Evolutionary conservation across 75 land plant species (phyloP).

Genomic region (Adiantum capillusveneris): DNA sequence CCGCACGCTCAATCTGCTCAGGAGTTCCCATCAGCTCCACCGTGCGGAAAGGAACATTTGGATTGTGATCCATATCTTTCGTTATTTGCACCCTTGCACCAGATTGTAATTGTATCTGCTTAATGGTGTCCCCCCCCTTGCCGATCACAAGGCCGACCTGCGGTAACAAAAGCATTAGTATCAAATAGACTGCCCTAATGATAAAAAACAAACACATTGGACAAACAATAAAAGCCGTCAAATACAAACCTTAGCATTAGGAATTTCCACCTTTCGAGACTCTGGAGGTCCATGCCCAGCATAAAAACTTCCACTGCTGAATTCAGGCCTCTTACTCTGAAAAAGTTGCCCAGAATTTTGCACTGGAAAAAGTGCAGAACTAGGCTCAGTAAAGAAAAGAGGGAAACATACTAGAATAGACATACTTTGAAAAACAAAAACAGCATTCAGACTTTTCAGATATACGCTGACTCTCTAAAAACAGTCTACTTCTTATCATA

Average conservation of each 20-base stretch:
- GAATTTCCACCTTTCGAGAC: conserved; percentile 75
- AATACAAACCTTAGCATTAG: conserved; percentile 62
- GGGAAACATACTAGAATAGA: no score
- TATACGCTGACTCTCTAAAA: no score
- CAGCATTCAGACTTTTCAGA: no score
- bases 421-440: no score
- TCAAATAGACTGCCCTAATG: no score
- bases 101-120: conserved; percentile 73
- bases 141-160: conserved; percentile 99
- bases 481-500: no score
- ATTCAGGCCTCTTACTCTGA: not conserved
- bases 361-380: not conserved
- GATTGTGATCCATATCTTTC: conserved; percentile 85
- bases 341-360: not conserved
- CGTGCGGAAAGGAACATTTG: conserved; percentile 46
- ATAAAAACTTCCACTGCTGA: not conserved
- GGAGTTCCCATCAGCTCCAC: conserved; percentile 81
- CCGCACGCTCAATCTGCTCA: conserved; percentile 79
- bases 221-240: no score
- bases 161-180: not conserved
- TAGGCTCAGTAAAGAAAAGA: no score
- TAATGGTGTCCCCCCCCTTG: conserved; percentile 92
- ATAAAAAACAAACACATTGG: no score
- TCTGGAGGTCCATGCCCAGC: conserved; percentile 6
- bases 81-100: conserved; percentile 93